Conservation (phyloP, 2,329 filamentous ascomycete species). For the Penicillium capsulatum region DNA sequence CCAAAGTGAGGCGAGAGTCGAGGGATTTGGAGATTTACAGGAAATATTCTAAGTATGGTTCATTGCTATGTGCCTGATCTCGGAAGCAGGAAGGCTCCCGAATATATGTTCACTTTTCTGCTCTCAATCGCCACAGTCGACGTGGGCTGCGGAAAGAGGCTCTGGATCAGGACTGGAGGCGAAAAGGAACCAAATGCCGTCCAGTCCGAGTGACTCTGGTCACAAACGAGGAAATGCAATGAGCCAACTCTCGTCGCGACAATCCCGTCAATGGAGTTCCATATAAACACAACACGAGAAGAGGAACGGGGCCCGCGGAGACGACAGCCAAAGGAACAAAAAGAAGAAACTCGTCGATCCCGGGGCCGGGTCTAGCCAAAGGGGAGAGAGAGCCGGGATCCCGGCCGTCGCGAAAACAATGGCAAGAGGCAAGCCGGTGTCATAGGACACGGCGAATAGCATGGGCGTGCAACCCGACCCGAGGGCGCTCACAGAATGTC, state of each 20-base stretch:
- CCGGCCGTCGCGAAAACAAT: too few relatives aligned
- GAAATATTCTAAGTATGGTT: slow-evolving; percentile 14
- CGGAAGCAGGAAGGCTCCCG: slow-evolving; percentile 13
- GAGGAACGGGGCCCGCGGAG: neutral
- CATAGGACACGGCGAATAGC: slow-evolving; percentile 12
- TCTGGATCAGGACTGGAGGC: slow-evolving; percentile 23
- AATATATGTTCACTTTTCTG: slow-evolving; percentile 27
- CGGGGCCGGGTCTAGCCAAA: too few relatives aligned
- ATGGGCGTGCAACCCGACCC: slow-evolving; percentile 8
- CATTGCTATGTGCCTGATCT: slow-evolving; percentile 21
- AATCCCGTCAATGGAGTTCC: neutral
- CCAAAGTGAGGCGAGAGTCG: slow-evolving; percentile 12
- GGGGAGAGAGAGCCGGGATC: too few relatives aligned
- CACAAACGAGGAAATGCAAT: slow-evolving; percentile 7
- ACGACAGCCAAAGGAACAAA: neutral
- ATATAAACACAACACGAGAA: slow-evolving; percentile 1
- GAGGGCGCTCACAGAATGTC: slow-evolving; percentile 67
- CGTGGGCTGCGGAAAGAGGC: slow-evolving; percentile 16
- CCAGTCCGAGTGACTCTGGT: slow-evolving; percentile 24
- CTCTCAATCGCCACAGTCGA: slow-evolving; percentile 21
- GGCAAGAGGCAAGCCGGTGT: slow-evolving; percentile 6
- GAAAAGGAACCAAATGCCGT: slow-evolving; percentile 31
- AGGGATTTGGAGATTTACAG: neutral
- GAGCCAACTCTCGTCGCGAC: slow-evolving; percentile 1
- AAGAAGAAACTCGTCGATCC: neutral